A percentile compares a stretch with the other conserved stretches of the same genome.
phyloP scores from a whole-genome alignment of 2,329 filamentous ascomycete species.

The Arachnopeziza araneosa region DNA sequence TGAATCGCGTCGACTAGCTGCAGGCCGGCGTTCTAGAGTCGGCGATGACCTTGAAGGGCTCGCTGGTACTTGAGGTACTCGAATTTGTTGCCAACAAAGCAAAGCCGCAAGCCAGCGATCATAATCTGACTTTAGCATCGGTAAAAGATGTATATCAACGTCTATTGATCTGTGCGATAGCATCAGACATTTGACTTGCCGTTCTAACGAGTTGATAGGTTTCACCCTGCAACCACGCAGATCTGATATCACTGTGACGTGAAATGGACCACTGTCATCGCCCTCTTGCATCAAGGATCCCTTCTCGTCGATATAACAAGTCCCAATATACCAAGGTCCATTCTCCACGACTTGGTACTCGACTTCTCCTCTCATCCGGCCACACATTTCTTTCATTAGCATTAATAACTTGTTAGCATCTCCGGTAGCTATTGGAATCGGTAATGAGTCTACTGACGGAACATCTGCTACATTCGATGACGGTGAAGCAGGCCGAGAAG shows the following conservation, averaged over 20 bases:
- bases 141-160: slow-evolving; percentile 59
- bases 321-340: slow-evolving; percentile 63
- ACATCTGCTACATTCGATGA: slow-evolving; percentile 38
- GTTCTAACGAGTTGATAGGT: slow-evolving; percentile 43
- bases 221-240: slow-evolving; percentile 68
- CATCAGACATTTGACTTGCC: slow-evolving; percentile 46
- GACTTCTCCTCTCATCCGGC: slow-evolving; percentile 73
- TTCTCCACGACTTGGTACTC: slow-evolving; percentile 61
- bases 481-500: slow-evolving; percentile 52
- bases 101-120: slow-evolving; percentile 77
- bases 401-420: slow-evolving; percentile 68
- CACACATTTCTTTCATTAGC: slow-evolving; percentile 72
- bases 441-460: slow-evolving; percentile 55
- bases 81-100: slow-evolving; percentile 74
- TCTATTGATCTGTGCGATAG: slow-evolving; percentile 48
- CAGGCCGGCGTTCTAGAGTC: slow-evolving; percentile 26
- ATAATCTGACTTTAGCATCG: slow-evolving; percentile 58
- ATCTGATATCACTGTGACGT: slow-evolving; percentile 64
- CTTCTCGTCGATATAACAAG: slow-evolving; percentile 71
- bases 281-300: slow-evolving; percentile 72
- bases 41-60: slow-evolving; percentile 15
- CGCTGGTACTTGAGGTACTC: slow-evolving; percentile 35
- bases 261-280: slow-evolving; percentile 58
- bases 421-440: slow-evolving; percentile 53
- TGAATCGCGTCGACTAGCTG: slow-evolving; percentile 37